Evolutionary conservation across 208 protist species (phyloP), one percentile per base, ranked within the genome.

Genomic region (Vickermania ingenoplastis): DNA sequence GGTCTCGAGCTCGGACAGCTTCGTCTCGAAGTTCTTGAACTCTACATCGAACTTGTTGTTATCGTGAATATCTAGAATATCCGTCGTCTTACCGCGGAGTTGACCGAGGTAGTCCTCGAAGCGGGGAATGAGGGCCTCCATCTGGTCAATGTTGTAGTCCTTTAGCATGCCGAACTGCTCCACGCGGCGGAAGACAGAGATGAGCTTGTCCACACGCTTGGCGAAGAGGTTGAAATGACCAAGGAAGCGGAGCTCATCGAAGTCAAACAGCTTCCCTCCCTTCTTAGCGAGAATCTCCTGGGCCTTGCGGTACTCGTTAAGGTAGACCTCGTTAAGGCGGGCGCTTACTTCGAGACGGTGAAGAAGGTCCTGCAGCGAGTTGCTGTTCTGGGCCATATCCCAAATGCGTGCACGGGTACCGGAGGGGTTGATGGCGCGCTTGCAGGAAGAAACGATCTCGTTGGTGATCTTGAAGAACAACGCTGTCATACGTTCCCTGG

Each of bases 391-490:
- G 26, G 90, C 84, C 79, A 92, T 81, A 41, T 97, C 90, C 96
- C 96, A 98, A 51, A 98, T 88, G 55, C 81, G 80, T 1, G 82
- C 65, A 29, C 81, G 80, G 4, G 79, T 85, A 22, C 90, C 92
- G 14, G 84, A 86, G 28, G 90, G 84, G 70, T 90, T 89, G 66
- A 99, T 93, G 41, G 86, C 86, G 27, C 80, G 52, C 70, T 97
- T 96, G 79, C 97, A 99, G 36, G 84, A 79, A 25, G 87, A 57
- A 58, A 98, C 97, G 54, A 99, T 94, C 71, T 96, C 92, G 70
- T 98, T 98, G 3, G 94, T 98, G 57, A 99, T 96, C 71, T 98
- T 98, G 67, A 97, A 95, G 62, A 99, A 96, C 17, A 99, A 83
- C 31, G 82, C 83, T 36, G 95, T 98, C 94, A 99, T 98, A 61